These are phyloP conservation scores for Sarocladiaceae sp. DNA, from an alignment of 2,329 filamentous ascomycete species.

Conservation along the genomic window DNA sequence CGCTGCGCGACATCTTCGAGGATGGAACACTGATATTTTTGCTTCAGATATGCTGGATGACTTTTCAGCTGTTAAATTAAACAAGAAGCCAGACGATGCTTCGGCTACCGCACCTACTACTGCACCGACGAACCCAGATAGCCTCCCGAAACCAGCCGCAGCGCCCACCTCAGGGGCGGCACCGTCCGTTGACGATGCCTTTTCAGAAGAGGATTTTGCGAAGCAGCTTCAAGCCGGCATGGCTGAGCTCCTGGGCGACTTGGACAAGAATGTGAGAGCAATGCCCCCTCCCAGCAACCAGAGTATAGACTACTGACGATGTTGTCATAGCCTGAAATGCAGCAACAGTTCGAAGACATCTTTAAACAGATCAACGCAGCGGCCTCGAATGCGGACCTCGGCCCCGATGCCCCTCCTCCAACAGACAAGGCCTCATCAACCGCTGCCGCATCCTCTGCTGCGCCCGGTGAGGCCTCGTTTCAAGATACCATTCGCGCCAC, in stretches of 20 bases:
- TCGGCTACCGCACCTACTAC: slow-evolving; percentile 21
- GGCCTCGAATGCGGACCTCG: slow-evolving; percentile 21
- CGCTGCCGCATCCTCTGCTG: slow-evolving; percentile 26
- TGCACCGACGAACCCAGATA: slow-evolving; percentile 15
- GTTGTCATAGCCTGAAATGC: slow-evolving; percentile 56
- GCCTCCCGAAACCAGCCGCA: slow-evolving; percentile 25
- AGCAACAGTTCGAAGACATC: slow-evolving; percentile 71
- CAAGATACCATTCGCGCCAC: slow-evolving; percentile 89
- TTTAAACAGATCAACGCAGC: slow-evolving; percentile 64
- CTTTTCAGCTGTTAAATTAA: slow-evolving; percentile 62
- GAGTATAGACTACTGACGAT: not conserved
- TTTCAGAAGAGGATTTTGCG: slow-evolving; percentile 72
- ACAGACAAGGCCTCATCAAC: slow-evolving; percentile 20
- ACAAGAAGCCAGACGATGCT: slow-evolving; percentile 18
- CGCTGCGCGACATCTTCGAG: not conserved
- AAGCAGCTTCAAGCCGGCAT: slow-evolving; percentile 86
- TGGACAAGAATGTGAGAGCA: slow-evolving; percentile 51
- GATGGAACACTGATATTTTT: not conserved
- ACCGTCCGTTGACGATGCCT: slow-evolving; percentile 29
- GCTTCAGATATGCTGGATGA: slow-evolving; percentile 80
- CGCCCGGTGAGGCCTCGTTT: slow-evolving; percentile 61
- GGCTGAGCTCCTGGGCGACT: slow-evolving; percentile 70
- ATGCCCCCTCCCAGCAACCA: not conserved
- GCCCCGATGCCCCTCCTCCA: slow-evolving; percentile 6
- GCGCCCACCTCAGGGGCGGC: slow-evolving; percentile 17